Conservation (phyloP, 768 basidiomycete genomes). For the Hygrocybe punicea region DNA sequence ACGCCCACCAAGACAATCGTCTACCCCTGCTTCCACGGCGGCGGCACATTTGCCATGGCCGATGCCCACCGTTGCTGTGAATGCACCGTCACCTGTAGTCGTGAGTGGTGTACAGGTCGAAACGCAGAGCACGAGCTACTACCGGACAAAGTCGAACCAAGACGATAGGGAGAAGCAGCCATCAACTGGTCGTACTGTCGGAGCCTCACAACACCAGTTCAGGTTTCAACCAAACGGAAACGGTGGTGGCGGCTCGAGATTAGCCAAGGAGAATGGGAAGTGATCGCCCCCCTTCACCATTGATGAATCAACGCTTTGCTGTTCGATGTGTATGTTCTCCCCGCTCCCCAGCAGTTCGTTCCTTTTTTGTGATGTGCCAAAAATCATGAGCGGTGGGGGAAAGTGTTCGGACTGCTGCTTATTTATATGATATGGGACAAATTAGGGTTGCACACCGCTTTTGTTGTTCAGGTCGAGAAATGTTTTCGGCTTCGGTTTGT, state of each 20-base stretch:
- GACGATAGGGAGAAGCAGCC: background rate
- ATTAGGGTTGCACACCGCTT: no score
- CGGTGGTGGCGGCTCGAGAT: conserved; percentile 15
- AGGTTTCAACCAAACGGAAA: conserved; percentile 47
- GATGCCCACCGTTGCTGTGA: conserved; percentile 68
- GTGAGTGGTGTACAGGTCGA: conserved; percentile 38
- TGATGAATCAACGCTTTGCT: no score
- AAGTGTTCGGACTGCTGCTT: no score
- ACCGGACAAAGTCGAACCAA: conserved; percentile 45
- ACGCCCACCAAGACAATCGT: conserved; percentile 28
- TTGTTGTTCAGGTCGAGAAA: no score
- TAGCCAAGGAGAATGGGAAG: conserved; percentile 34
- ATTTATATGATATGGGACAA: no score
- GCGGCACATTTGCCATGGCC: conserved; percentile 54
- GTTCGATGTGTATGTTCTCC: no score
- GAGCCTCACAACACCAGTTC: conserved; percentile 38
- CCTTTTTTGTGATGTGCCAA: background rate
- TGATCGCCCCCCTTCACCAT: conserved; percentile 3
- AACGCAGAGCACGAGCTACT: conserved; percentile 52
- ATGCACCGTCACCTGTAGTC: conserved; percentile 55
- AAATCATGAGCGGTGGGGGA: no score
- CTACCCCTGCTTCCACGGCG: conserved; percentile 20
- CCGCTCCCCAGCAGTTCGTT: no score
- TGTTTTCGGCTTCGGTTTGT: no score
- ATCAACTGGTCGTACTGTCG: conserved; percentile 11